Conservation (phyloP, 208 protist species). For the Lotmaria passim region DNA sequence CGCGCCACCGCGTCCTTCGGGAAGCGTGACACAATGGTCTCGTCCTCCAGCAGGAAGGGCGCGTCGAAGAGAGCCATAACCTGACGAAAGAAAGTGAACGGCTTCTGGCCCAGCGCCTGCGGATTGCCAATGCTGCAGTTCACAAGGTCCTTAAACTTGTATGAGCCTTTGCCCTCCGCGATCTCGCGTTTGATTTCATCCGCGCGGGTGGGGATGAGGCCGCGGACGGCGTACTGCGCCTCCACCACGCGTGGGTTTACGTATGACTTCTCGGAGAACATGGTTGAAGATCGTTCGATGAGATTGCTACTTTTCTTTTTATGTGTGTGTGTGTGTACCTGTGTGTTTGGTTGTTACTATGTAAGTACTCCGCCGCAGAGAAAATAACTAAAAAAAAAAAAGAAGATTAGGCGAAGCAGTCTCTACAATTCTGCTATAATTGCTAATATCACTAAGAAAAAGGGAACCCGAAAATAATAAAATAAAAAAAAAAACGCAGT, state of each 20-base stretch:
- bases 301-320: too few species aligned
- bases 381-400: too few species aligned
- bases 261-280: slow-evolving; percentile 4
- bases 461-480: too few species aligned
- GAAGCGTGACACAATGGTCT: slow-evolving; percentile 53
- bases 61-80: slow-evolving; percentile 85
- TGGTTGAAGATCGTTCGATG: not conserved
- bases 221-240: slow-evolving; percentile 91
- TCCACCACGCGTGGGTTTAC: slow-evolving; percentile 75
- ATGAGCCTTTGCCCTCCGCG: slow-evolving; percentile 37
- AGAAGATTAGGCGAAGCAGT: too few species aligned
- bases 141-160: slow-evolving; percentile 90
- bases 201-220: slow-evolving; percentile 80
- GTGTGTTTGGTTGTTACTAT: too few species aligned
- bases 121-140: slow-evolving; percentile 99
- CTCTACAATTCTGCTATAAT: too few species aligned
- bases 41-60: slow-evolving; percentile 74
- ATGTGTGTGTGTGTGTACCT: too few species aligned
- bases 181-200: slow-evolving; percentile 81
- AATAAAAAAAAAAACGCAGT: too few species aligned
- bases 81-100: slow-evolving; percentile 97
- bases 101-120: slow-evolving; percentile 95
- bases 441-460: too few species aligned
- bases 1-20: slow-evolving; percentile 91
- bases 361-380: too few species aligned